Evolutionary conservation across 805 yeast species (phyloP).

Genomic region (Henningerozyma blattae): DNA sequence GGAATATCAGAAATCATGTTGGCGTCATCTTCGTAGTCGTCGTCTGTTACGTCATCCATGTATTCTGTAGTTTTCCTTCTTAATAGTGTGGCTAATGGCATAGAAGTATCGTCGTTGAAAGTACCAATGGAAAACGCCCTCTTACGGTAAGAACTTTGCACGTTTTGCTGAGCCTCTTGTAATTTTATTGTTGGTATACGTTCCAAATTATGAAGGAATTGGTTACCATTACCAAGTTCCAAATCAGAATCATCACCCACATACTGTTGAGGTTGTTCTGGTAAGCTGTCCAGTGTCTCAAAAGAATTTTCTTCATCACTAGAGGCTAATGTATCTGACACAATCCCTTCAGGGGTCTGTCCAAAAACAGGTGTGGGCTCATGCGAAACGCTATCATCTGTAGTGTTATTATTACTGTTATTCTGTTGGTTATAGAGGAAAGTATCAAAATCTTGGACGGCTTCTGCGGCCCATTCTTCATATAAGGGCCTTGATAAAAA

Average conservation of each 20-base stretch:
- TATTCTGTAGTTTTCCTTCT: conserved; percentile 18
- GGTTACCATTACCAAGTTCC: conserved; percentile 1
- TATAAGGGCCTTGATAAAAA: conserved; percentile 36
- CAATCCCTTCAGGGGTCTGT: too few relatives aligned
- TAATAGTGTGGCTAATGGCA: conserved; percentile 2
- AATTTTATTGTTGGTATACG: conserved; percentile 20
- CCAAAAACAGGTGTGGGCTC: too few relatives aligned
- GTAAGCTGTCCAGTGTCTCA: too few relatives aligned
- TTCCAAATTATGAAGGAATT: conserved; percentile 10
- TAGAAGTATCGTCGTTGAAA: neutral
- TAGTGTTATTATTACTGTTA: too few relatives aligned
- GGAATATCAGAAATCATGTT: too few relatives aligned
- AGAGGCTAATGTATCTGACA: too few relatives aligned
- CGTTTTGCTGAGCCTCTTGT: conserved; percentile 5
- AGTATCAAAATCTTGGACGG: conserved; percentile 27
- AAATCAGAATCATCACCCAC: neutral
- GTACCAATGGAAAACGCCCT: conserved; percentile 29
- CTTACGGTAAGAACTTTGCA: conserved; percentile 23
- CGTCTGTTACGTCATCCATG: too few relatives aligned
- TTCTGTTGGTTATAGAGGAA: too few relatives aligned
- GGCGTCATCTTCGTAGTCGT: too few relatives aligned
- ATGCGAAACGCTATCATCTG: too few relatives aligned
- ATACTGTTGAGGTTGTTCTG: conserved; percentile 7
- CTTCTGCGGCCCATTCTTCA: conserved; percentile 31
- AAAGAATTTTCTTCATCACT: too few relatives aligned